These are phyloP conservation scores for Osmanthus fragrans DNA, from an alignment of 257 asterid species.

Conservation along the genomic window DNA sequence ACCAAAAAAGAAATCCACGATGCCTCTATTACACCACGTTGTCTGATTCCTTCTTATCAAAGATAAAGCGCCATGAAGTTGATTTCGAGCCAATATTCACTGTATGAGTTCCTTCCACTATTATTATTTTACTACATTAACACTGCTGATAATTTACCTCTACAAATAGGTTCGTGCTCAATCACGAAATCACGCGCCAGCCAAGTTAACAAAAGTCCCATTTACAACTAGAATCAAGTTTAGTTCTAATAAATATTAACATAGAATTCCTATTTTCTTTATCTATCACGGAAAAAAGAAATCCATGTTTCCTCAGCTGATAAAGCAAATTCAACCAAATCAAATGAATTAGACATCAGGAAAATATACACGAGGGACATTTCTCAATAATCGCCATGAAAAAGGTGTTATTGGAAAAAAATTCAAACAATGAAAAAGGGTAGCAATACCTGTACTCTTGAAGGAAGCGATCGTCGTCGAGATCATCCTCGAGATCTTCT, in stretches of 20 bases:
- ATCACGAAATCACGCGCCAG: background rate
- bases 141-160: too few relatives aligned
- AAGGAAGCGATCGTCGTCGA: constrained; percentile 88
- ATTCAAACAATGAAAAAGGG: background rate
- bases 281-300: background rate
- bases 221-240: background rate
- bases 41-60: background rate
- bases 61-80: background rate
- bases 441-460: constrained; percentile 72
- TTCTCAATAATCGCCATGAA: background rate
- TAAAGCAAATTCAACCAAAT: background rate
- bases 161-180: background rate
- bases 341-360: background rate
- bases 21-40: background rate
- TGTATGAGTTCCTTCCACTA: background rate
- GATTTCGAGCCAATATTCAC: background rate
- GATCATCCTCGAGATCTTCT: constrained; percentile 93
- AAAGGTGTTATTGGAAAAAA: too few relatives aligned
- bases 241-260: too few relatives aligned
- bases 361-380: background rate
- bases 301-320: background rate
- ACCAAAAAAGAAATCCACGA: background rate
- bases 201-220: background rate
- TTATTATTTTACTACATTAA: too few relatives aligned
- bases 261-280: background rate